Evolutionary conservation across 2,329 filamentous ascomycete genomes (phyloP).

Genomic region (Aspergillus ochraceus): DNA sequence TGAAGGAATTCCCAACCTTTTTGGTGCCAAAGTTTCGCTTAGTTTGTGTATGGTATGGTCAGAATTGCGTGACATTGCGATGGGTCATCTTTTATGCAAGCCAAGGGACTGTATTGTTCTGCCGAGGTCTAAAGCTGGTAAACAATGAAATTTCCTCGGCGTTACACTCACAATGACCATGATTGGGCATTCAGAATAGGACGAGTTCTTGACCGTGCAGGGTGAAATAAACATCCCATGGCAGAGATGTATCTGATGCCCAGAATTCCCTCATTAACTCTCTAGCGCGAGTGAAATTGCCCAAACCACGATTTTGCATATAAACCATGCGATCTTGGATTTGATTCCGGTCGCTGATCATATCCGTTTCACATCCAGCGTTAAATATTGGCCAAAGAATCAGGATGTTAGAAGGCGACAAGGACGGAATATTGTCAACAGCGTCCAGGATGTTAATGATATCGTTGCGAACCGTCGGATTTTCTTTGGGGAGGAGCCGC

Average conservation of each 20-base stretch:
- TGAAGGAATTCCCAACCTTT: no score
- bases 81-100: no score
- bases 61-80: no score
- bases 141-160: no score
- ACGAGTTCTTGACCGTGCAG: constrained; percentile 23
- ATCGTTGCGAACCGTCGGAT: constrained; percentile 21
- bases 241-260: constrained; percentile 16
- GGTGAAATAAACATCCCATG: constrained; percentile 25
- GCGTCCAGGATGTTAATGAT: constrained; percentile 20
- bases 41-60: no score
- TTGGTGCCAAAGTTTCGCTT: no score
- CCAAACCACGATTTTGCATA: constrained; percentile 30
- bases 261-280: constrained; percentile 23
- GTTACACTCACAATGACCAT: background rate
- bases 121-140: no score
- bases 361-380: constrained; percentile 29
- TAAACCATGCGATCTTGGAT: constrained; percentile 27
- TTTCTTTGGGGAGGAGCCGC: constrained; percentile 17
- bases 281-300: constrained; percentile 28
- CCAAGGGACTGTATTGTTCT: no score
- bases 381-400: constrained; percentile 36
- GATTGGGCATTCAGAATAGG: constrained; percentile 17
- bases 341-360: constrained; percentile 13
- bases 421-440: constrained; percentile 17
- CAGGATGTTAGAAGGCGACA: constrained; percentile 29